phyloP scores from a whole-genome alignment of 495 filamentous ascomycete genomes.

The Aspergillus egyptiacus region DNA sequence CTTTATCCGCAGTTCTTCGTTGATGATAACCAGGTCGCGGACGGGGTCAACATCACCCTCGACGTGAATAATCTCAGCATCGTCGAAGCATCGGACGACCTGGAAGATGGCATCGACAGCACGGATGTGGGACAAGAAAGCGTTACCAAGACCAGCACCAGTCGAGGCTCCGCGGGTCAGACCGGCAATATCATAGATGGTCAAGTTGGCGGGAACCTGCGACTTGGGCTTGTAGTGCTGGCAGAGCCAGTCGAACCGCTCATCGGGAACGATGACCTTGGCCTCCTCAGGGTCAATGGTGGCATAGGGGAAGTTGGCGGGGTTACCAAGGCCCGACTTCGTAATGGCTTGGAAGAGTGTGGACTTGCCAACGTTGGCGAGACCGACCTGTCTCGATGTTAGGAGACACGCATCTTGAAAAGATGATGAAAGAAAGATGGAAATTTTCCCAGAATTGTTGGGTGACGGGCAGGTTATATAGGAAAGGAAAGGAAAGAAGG shows the following conservation, averaged over 20 bases:
- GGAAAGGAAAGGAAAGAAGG: constrained; percentile 15
- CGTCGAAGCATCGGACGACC: constrained; percentile 97
- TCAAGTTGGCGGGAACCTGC: constrained; percentile 89
- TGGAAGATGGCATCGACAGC: constrained; percentile 99
- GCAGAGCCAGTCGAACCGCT: constrained; percentile 91
- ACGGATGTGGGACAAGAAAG: constrained; percentile 97
- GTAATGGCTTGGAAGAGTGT: constrained; percentile 99
- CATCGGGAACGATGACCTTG: constrained; percentile 95
- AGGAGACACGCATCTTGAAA: constrained; percentile 12
- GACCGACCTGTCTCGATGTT: constrained; percentile 65
- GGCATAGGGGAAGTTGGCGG: constrained; percentile 98
- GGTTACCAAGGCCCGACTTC: constrained; percentile 94
- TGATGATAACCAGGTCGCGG: constrained; percentile 93
- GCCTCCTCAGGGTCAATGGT: constrained; percentile 99
- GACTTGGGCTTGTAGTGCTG: constrained; percentile 97
- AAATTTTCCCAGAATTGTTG: not conserved
- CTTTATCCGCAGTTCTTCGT: constrained; percentile 92
- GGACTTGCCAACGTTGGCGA: constrained; percentile 99
- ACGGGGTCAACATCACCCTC: constrained; percentile 96
- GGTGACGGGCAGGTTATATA: constrained; percentile 20
- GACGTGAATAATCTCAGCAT: constrained; percentile 99
- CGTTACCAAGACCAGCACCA: constrained; percentile 94
- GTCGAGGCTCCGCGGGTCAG: constrained; percentile 94
- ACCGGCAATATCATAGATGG: constrained; percentile 98
- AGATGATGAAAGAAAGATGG: constrained; percentile 27